phyloP scores from a whole-genome alignment of 2,329 filamentous ascomycete genomes.

The Fusarium sp. region DNA sequence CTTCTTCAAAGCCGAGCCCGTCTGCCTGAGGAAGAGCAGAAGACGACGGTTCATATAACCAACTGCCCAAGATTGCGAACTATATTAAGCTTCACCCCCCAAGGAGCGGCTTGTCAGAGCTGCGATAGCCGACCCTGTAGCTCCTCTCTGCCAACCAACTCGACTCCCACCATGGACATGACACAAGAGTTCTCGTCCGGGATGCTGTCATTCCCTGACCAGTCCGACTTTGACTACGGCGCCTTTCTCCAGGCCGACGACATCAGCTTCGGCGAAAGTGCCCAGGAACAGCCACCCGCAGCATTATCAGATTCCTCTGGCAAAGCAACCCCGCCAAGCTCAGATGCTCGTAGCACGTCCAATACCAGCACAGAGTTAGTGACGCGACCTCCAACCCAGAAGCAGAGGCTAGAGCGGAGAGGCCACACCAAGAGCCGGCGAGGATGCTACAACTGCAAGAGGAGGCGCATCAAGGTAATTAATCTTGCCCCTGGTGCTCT shows the following conservation, averaged over 20 bases:
- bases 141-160: background rate
- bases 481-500: background rate
- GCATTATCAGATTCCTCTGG: slow-evolving; percentile 51
- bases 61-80: background rate
- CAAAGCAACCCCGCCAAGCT: slow-evolving; percentile 52
- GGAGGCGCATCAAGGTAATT: slow-evolving; percentile 74
- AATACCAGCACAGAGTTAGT: slow-evolving; percentile 38
- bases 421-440: slow-evolving; percentile 77
- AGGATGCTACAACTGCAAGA: slow-evolving; percentile 79
- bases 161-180: slow-evolving; percentile 49
- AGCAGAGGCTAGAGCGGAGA: slow-evolving; percentile 66
- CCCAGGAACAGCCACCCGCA: slow-evolving; percentile 31
- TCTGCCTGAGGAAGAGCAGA: background rate
- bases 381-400: slow-evolving; percentile 37
- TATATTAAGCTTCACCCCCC: background rate
- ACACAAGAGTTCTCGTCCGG: slow-evolving; percentile 45
- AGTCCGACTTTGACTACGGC: slow-evolving; percentile 58
- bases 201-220: slow-evolving; percentile 51
- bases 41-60: background rate
- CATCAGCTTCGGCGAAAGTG: slow-evolving; percentile 41
- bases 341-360: slow-evolving; percentile 46
- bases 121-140: background rate
- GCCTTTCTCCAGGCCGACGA: slow-evolving; percentile 55
- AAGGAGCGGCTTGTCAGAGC: slow-evolving; percentile 9
- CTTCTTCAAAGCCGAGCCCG: slow-evolving; percentile 6